These are phyloP conservation scores for Knoxia roxburghii DNA, from an alignment of 257 asterid genomes.

Conservation along the genomic window DNA sequence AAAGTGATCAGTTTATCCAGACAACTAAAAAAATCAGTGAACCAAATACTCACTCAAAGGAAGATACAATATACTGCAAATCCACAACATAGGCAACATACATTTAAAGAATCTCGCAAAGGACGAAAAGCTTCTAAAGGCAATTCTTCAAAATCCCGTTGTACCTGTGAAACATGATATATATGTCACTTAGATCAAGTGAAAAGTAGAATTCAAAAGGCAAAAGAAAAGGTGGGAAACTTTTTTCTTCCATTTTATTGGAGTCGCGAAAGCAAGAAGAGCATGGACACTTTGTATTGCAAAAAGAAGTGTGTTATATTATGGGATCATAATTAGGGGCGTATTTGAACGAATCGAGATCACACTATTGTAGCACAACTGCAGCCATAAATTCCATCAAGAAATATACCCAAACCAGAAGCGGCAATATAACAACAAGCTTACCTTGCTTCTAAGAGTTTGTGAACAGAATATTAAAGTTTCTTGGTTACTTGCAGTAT, in stretches of 20 bases:
- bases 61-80: not conserved
- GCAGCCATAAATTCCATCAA: not conserved
- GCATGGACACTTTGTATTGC: not conserved
- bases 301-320: not conserved
- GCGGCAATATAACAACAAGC: not conserved
- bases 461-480: conserved; percentile 95
- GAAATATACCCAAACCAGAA: not conserved
- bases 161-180: conserved; percentile 54
- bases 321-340: not conserved
- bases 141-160: conserved; percentile 96
- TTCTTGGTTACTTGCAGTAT: conserved; percentile 83
- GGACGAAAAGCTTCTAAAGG: conserved; percentile 97
- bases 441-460: conserved; percentile 97
- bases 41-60: not conserved
- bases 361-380: too few species aligned
- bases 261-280: not conserved
- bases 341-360: too few species aligned
- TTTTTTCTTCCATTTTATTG: not conserved
- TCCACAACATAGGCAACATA: conserved; percentile 32
- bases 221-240: too few species aligned
- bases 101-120: conserved; percentile 79
- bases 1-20: not conserved
- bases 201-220: not conserved
- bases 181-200: not conserved
- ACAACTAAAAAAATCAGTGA: conserved; percentile 5